Evolutionary conservation across 1,284 basidiomycete genomes (phyloP).

Genomic region (Melampsora americana): DNA sequence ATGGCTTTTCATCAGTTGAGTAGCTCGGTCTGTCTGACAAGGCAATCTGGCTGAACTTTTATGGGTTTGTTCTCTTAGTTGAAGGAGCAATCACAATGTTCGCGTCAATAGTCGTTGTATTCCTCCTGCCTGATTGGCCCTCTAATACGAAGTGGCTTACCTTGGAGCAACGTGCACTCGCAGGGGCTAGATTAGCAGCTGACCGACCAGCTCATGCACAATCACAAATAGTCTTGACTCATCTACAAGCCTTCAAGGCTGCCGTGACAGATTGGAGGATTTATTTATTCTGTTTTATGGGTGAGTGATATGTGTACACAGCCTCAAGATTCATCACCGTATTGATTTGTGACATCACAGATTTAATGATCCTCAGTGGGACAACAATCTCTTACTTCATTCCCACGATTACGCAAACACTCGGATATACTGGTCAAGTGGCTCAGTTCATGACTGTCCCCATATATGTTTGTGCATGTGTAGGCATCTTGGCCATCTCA

Average conservation of each 20-base stretch:
- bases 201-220: slow-evolving; percentile 54
- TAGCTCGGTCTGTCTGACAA: too few species aligned
- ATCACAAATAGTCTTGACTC: slow-evolving; percentile 47
- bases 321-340: not conserved
- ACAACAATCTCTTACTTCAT: slow-evolving; percentile 59
- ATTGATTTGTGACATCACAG: not conserved
- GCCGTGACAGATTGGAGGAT: slow-evolving; percentile 53
- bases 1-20: slow-evolving; percentile 49
- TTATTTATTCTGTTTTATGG: slow-evolving; percentile 52
- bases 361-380: slow-evolving; percentile 50
- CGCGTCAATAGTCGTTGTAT: slow-evolving; percentile 47
- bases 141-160: slow-evolving; percentile 57
- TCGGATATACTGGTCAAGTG: slow-evolving; percentile 55
- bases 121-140: slow-evolving; percentile 55
- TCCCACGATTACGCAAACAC: slow-evolving; percentile 54
- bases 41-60: not conserved
- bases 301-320: slow-evolving; percentile 48
- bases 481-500: slow-evolving; percentile 54
- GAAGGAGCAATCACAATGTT: slow-evolving; percentile 30
- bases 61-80: slow-evolving; percentile 1
- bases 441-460: slow-evolving; percentile 59
- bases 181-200: slow-evolving; percentile 56
- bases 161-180: slow-evolving; percentile 56
- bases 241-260: slow-evolving; percentile 50
- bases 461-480: slow-evolving; percentile 55